Evolutionary conservation across 2,329 filamentous ascomycete species (phyloP).

Genomic region (Trichophyton rubrum): DNA sequence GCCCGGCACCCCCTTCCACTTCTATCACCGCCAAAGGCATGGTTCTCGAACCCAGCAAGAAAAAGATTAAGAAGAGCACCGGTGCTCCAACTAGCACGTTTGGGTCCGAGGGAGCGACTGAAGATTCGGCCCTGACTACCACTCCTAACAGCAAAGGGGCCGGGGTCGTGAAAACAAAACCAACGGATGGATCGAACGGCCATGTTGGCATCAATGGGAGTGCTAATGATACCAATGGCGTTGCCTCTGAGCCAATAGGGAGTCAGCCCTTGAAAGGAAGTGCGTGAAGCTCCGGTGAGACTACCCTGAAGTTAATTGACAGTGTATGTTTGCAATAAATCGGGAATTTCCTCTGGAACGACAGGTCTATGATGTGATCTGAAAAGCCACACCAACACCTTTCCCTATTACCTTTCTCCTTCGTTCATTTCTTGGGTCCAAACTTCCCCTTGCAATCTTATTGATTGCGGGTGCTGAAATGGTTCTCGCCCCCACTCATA

Average conservation of each 20-base stretch:
- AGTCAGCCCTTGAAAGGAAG: constrained; percentile 1
- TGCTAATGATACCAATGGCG: not conserved
- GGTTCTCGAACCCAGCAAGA: constrained; percentile 29
- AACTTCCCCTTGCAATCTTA: not conserved
- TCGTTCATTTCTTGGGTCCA: not conserved
- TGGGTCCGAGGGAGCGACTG: constrained; percentile 17
- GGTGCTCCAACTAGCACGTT: constrained; percentile 20
- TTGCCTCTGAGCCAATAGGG: not conserved
- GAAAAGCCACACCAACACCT: not conserved
- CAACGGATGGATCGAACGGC: constrained; percentile 1
- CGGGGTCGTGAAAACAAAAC: not conserved
- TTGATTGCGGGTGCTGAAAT: not conserved
- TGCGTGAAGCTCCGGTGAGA: not conserved
- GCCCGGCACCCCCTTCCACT: constrained; percentile 9
- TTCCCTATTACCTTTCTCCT: not conserved
- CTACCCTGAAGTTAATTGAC: not conserved
- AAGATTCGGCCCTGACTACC: not conserved
- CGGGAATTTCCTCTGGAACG: not conserved
- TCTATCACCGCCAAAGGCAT: constrained; percentile 18
- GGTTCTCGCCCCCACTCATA: not conserved
- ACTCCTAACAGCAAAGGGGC: constrained; percentile 3
- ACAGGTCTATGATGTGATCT: not conserved
- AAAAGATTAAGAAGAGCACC: constrained; percentile 32
- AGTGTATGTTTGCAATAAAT: not conserved
- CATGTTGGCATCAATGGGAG: not conserved